Evolutionary conservation across 1,139 yeast species (phyloP).

Genomic region (Protomyces inundatus): DNA sequence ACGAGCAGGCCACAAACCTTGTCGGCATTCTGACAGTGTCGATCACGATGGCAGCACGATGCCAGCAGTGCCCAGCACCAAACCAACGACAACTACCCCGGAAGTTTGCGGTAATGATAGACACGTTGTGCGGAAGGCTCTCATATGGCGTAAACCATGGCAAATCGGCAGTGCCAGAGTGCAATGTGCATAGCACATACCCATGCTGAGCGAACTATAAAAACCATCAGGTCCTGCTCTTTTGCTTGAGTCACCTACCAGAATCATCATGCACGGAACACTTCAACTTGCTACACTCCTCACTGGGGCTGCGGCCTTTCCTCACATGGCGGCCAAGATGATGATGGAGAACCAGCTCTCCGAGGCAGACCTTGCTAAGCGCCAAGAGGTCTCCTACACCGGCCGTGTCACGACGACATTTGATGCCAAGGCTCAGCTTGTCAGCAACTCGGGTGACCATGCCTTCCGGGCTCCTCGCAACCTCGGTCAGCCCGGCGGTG

Average conservation of each 20-base stretch:
- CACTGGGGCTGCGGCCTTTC: slow-evolving; percentile 14
- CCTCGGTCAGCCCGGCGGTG: slow-evolving; percentile 10
- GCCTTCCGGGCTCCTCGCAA: slow-evolving; percentile 12
- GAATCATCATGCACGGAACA: neutral
- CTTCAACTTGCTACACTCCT: slow-evolving; percentile 13
- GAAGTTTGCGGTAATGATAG: too few relatives aligned
- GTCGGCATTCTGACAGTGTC: too few relatives aligned
- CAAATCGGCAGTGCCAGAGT: too few relatives aligned
- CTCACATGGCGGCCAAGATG: slow-evolving; percentile 21
- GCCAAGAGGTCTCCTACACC: slow-evolving; percentile 4
- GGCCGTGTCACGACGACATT: slow-evolving; percentile 6
- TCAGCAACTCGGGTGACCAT: slow-evolving; percentile 5
- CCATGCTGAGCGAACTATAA: too few relatives aligned
- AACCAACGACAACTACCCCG: too few relatives aligned
- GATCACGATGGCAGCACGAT: too few relatives aligned
- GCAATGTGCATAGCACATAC: too few relatives aligned
- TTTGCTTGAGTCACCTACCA: neutral
- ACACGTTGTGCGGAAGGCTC: too few relatives aligned
- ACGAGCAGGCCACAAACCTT: too few relatives aligned
- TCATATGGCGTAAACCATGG: too few relatives aligned
- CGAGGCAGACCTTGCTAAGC: slow-evolving; percentile 6
- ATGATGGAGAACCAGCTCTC: neutral
- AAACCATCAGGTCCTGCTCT: too few relatives aligned
- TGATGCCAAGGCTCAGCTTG: slow-evolving; percentile 7
- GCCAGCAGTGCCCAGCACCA: too few relatives aligned